Evolutionary conservation across 345 rosid genomes (phyloP).

Genomic region (Linum trigynum): DNA sequence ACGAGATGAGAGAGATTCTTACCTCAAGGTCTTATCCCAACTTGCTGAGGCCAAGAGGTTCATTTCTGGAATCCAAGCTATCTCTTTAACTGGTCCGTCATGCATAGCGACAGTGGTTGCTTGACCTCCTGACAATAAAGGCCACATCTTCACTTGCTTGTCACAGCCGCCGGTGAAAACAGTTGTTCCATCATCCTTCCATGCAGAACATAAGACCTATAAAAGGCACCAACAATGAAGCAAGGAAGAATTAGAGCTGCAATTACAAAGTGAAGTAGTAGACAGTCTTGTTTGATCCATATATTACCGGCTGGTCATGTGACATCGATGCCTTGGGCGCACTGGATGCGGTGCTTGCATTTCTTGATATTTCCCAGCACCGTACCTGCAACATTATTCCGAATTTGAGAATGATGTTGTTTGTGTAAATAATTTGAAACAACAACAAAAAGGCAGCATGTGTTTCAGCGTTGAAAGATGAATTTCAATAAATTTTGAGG

Average conservation of each 20-base stretch:
- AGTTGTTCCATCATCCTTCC: conserved; percentile 98
- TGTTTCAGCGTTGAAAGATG: not conserved
- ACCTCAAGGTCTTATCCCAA: conserved; percentile 94
- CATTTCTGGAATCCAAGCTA: conserved; percentile 96
- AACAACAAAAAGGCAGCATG: not conserved
- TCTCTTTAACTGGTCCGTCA: conserved; percentile 68
- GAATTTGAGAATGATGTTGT: not conserved
- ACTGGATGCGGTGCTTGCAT: conserved; percentile 43
- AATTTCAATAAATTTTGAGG: not conserved
- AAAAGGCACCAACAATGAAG: conserved; percentile 2
- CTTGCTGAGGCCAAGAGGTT: conserved; percentile 78
- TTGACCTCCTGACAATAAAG: conserved; percentile 73
- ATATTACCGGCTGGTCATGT: conserved; percentile 87
- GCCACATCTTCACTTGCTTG: conserved; percentile 99
- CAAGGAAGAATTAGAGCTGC: not conserved
- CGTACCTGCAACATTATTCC: conserved; percentile 51
- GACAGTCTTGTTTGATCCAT: not conserved
- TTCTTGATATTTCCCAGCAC: conserved; percentile 81
- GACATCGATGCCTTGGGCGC: conserved; percentile 76
- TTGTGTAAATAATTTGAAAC: too few species aligned
- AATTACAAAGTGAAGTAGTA: not conserved
- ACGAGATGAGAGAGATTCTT: conserved; percentile 10
- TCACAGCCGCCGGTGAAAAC: conserved; percentile 94
- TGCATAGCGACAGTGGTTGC: conserved; percentile 88
- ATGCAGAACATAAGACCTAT: conserved; percentile 79